phyloP scores from a whole-genome alignment of 23 red algal genomes.

The Rhodosorus marinus region DNA sequence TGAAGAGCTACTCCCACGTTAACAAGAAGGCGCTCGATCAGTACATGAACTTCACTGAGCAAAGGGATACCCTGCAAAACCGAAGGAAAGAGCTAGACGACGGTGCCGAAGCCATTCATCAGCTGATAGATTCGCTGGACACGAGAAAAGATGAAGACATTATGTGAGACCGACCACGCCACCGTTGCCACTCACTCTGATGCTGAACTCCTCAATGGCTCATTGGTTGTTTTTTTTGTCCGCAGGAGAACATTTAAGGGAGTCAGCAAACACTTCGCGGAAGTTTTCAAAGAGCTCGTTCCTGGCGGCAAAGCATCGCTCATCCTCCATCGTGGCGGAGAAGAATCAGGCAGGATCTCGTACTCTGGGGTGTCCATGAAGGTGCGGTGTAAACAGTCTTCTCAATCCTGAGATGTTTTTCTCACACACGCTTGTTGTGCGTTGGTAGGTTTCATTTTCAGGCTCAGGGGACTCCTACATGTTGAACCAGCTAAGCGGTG shows the following conservation, averaged over 20 bases:
- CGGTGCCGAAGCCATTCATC: conserved; percentile 54
- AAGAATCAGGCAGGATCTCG: conserved; percentile 5
- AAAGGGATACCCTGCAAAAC: conserved; percentile 42
- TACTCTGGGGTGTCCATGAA: conserved; percentile 87
- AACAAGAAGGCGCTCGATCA: conserved; percentile 98
- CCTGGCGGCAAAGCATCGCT: conserved; percentile 60
- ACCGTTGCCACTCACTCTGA: neutral
- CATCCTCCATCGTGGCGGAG: conserved; percentile 37
- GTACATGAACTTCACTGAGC: conserved; percentile 69
- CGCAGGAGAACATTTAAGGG: conserved; percentile 91
- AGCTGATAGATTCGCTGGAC: conserved; percentile 80
- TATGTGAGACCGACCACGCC: no score
- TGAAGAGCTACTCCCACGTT: conserved; percentile 65
- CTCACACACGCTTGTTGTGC: no score
- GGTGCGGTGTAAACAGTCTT: no score
- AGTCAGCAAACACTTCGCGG: conserved; percentile 61
- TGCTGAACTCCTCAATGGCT: neutral
- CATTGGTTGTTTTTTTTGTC: no score
- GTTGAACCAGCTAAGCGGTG: conserved; percentile 69
- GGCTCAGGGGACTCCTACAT: conserved; percentile 28
- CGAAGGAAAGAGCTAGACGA: conserved; percentile 55
- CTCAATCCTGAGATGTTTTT: no score
- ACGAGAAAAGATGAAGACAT: conserved; percentile 76
- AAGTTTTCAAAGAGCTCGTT: conserved; percentile 72
- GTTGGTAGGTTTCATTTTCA: conserved; percentile 65